Percentiles rank a stretch among this genome's conserved stretches.
These are phyloP conservation scores for Pseudopithomyces chartarum DNA, from an alignment of 2,329 filamentous ascomycete species.

Conservation along the genomic window DNA sequence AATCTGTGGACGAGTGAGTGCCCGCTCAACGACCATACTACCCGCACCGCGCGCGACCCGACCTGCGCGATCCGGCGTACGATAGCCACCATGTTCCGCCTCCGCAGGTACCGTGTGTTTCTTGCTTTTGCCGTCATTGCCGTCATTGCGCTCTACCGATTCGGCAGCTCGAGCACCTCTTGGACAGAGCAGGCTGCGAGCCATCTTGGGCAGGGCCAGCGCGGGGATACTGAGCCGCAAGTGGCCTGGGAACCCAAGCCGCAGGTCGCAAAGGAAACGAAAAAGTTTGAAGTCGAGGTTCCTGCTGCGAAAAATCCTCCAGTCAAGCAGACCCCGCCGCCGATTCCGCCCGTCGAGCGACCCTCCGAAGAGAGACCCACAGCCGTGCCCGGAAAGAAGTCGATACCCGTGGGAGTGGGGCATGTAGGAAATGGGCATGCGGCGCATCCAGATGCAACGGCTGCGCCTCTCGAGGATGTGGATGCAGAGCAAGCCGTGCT, in stretches of 20 bases:
- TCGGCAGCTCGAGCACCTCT: slow-evolving; percentile 53
- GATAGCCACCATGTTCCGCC: slow-evolving; percentile 57
- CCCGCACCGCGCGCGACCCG: slow-evolving; percentile 17
- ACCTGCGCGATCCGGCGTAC: slow-evolving; percentile 5
- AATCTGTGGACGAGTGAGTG: neutral
- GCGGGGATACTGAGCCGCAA: slow-evolving; percentile 20
- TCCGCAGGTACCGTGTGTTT: slow-evolving; percentile 66
- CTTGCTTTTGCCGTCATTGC: slow-evolving; percentile 61
- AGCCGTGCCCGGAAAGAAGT: slow-evolving; percentile 16
- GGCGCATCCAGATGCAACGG: slow-evolving; percentile 11
- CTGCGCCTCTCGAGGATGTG: slow-evolving; percentile 25
- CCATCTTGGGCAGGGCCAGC: slow-evolving; percentile 20
- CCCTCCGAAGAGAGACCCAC: slow-evolving; percentile 20
- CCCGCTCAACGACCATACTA: neutral
- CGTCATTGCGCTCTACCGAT: slow-evolving; percentile 60
- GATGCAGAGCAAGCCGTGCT: slow-evolving; percentile 39
- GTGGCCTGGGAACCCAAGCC: slow-evolving; percentile 27
- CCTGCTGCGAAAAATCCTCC: slow-evolving; percentile 34
- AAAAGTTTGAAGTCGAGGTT: slow-evolving; percentile 36
- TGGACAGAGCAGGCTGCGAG: slow-evolving; percentile 32
- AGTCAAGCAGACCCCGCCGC: slow-evolving; percentile 34
- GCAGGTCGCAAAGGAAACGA: slow-evolving; percentile 38
- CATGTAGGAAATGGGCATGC: slow-evolving; percentile 7
- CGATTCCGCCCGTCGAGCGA: slow-evolving; percentile 25
- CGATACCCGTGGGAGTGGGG: slow-evolving; percentile 13